phyloP scores from a whole-genome alignment of 495 filamentous ascomycete genomes.

The Halenospora varia region DNA sequence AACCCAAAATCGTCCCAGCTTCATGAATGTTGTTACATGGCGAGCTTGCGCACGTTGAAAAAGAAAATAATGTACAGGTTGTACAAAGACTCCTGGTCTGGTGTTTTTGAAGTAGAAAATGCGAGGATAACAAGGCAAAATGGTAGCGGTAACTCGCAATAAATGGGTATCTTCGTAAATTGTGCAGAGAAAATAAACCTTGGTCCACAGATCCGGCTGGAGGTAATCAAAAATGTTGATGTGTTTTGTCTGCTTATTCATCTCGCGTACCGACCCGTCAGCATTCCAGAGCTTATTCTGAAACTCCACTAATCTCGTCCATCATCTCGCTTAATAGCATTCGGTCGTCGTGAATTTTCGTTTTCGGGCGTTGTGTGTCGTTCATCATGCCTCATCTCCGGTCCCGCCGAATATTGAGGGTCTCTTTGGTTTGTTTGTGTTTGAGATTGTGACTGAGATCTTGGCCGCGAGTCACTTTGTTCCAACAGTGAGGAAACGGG shows the following conservation, averaged over 20 bases:
- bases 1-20: too few species aligned
- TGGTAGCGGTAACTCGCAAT: constrained; percentile 1
- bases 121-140: neutral
- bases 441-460: constrained; percentile 11
- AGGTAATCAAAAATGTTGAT: neutral
- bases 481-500: constrained; percentile 22
- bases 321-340: constrained; percentile 26
- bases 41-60: too few species aligned
- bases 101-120: neutral
- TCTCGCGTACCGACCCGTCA: neutral
- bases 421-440: constrained; percentile 18
- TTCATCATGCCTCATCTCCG: constrained; percentile 27
- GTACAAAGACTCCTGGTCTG: constrained; percentile 1
- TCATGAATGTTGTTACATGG: too few species aligned
- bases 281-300: constrained; percentile 12
- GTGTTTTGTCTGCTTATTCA: neutral
- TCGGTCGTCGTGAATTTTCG: constrained; percentile 14
- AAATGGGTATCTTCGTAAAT: constrained; percentile 23
- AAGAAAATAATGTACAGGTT: constrained; percentile 11
- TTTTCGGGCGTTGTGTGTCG: constrained; percentile 21
- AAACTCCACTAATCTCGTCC: constrained; percentile 25
- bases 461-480: constrained; percentile 15
- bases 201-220: neutral
- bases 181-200: neutral
- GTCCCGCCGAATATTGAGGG: constrained; percentile 22